A percentile compares a stretch with the other conserved stretches of the same genome.
These are phyloP conservation scores for Copromyces sp. DNA, from an alignment of 495 filamentous ascomycete species.

Conservation along the genomic window DNA sequence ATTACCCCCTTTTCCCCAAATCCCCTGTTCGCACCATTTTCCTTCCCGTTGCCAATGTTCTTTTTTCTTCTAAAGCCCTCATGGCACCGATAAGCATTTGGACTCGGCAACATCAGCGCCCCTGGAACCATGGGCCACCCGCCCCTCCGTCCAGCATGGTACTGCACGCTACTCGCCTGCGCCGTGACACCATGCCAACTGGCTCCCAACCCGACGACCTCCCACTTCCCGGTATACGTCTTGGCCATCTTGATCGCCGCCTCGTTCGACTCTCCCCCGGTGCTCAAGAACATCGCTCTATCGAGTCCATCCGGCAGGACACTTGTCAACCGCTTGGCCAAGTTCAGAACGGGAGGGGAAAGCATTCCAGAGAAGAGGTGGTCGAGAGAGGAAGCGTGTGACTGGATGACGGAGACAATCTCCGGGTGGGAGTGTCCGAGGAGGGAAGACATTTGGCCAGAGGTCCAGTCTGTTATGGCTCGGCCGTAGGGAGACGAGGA, in stretches of 20 bases:
- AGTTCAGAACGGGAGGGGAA: constrained; percentile 38
- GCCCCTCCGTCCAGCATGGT: constrained; percentile 35
- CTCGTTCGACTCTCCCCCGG: constrained; percentile 45
- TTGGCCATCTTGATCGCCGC: constrained; percentile 49
- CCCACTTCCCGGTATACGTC: constrained; percentile 44
- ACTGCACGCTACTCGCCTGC: constrained; percentile 34
- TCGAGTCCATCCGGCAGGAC: constrained; percentile 37
- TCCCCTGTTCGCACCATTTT: constrained; percentile 17
- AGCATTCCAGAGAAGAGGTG: constrained; percentile 48
- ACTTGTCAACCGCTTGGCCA: constrained; percentile 35
- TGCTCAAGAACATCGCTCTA: constrained; percentile 45
- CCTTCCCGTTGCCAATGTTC: constrained; percentile 46
- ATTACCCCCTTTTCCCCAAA: too few species aligned
- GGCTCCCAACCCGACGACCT: constrained; percentile 43
- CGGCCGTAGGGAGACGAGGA: constrained; percentile 6
- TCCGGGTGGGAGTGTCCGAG: constrained; percentile 49
- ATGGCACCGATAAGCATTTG: constrained; percentile 42
- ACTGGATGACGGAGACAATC: constrained; percentile 37
- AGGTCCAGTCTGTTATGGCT: constrained; percentile 44
- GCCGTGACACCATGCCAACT: constrained; percentile 46
- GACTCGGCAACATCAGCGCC: constrained; percentile 36
- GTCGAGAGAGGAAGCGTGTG: constrained; percentile 36
- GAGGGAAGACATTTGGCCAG: constrained; percentile 46
- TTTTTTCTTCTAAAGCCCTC: constrained; percentile 33
- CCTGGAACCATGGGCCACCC: constrained; percentile 32